phyloP scores from a whole-genome alignment of 2,329 filamentous ascomycete species.

The Fusarium paranaense region DNA sequence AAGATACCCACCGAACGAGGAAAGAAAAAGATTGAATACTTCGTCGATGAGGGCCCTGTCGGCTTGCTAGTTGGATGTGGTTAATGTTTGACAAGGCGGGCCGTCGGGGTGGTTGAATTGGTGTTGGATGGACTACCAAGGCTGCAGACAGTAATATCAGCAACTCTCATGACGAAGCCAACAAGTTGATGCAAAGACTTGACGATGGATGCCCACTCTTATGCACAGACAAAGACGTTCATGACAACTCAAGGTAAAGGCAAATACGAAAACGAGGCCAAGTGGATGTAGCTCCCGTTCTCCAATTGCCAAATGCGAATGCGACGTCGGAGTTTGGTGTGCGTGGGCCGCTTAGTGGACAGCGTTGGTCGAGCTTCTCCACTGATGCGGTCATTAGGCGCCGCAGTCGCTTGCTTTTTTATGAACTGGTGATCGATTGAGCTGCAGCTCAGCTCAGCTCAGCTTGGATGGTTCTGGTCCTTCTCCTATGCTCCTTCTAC shows the following conservation, averaged over 20 bases:
- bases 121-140: slow-evolving; percentile 28
- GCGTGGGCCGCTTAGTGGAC: slow-evolving; percentile 23
- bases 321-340: slow-evolving; percentile 34
- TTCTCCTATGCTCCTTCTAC: neutral
- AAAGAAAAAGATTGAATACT: slow-evolving; percentile 33
- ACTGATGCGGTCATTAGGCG: slow-evolving; percentile 43
- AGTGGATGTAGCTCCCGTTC: slow-evolving; percentile 27
- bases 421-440: slow-evolving; percentile 18
- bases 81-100: slow-evolving; percentile 22
- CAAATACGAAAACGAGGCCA: slow-evolving; percentile 37
- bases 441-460: slow-evolving; percentile 14
- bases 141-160: slow-evolving; percentile 38
- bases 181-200: neutral
- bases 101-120: slow-evolving; percentile 25
- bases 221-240: neutral
- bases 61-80: slow-evolving; percentile 20
- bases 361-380: slow-evolving; percentile 33
- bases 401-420: slow-evolving; percentile 34
- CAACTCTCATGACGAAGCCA: slow-evolving; percentile 31
- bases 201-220: neutral
- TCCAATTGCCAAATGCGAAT: slow-evolving; percentile 27
- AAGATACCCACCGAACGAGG: slow-evolving; percentile 52
- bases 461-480: neutral
- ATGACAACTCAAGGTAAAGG: neutral
- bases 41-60: slow-evolving; percentile 14